Evolutionary conservation across 495 filamentous ascomycete species (phyloP), one percentile per base, ranked within the genome.

Genomic region (Rusavskia elegans): DNA sequence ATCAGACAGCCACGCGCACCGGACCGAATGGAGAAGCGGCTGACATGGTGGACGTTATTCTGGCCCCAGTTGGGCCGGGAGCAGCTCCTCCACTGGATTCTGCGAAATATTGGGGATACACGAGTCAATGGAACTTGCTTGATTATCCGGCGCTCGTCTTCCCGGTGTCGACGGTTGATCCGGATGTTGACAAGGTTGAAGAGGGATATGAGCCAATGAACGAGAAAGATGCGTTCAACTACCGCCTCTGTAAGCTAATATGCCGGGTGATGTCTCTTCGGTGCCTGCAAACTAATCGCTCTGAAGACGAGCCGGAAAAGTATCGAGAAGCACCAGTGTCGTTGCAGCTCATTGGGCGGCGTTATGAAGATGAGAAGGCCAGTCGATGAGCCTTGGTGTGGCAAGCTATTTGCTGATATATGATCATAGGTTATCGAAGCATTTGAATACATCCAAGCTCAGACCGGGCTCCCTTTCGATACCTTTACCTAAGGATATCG

Each of bases 111-210:
- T 85, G 82, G 83, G 72, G 74, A 14, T 89, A 87, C 50, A 85
- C 81, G 0, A 67, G 71, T 3, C 77, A 84, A 54, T 89, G 83
- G 82, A 88, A 89, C 57, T 57, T 85, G 36, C 64, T 87, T 0
- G 82, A 87, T 59, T 80, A 81, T 55, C 84, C 81, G 10, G 74
- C 71, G 20, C 62, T 69, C 3, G 66, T 79, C 0, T 81, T 84
- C 57, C 62, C 62, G 14, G 61, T 64, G 0, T 56, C 61, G n/a
- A 61, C 57, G 35, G 61, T 61, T 5, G 61, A 64, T 37, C 57
- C 59, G 23, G 56, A 48, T 10, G 41, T 57, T 6, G 70, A 73
- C 54, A 35, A 32, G 29, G 44, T 49, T 10, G 64, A 68, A 11
- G 51, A 56, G 16, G 60, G 52, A 1, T 66, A 65, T 44, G 46